A percentile compares a stretch with the other conserved stretches of the same genome.
Evolutionary conservation across 805 yeast species (phyloP).

Genomic region (Komagataella populi): DNA sequence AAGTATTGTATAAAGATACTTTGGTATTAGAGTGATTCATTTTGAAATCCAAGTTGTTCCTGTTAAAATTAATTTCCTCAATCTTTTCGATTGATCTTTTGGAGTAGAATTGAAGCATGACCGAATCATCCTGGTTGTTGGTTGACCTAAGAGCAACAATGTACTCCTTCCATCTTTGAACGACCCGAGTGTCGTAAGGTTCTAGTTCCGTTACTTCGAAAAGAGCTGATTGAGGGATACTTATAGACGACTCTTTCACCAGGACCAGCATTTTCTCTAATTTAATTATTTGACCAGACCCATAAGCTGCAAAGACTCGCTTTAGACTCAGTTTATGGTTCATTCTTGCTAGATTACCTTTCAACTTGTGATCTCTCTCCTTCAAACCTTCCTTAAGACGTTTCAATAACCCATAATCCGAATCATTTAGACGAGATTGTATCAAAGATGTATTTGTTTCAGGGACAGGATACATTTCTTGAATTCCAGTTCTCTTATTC

Average conservation of each 20-base stretch:
- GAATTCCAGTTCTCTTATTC: background rate
- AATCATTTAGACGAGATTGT: background rate
- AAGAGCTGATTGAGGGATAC: slow-evolving; percentile 2
- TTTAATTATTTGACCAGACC: slow-evolving; percentile 51
- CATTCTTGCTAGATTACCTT: background rate
- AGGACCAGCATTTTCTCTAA: slow-evolving; percentile 59
- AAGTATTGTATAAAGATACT: slow-evolving; percentile 44
- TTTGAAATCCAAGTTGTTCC: slow-evolving; percentile 3
- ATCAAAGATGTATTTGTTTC: background rate
- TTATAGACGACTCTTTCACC: slow-evolving; percentile 24
- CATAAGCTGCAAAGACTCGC: slow-evolving; percentile 4
- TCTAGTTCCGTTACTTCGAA: slow-evolving; percentile 21
- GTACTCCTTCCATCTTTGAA: slow-evolving; percentile 74
- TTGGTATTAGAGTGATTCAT: slow-evolving; percentile 7
- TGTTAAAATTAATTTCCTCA: background rate
- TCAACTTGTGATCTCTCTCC: background rate
- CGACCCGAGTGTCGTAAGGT: slow-evolving; percentile 36
- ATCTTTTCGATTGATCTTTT: slow-evolving; percentile 20
- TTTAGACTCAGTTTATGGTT: background rate
- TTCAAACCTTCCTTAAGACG: background rate
- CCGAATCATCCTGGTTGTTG: slow-evolving; percentile 33
- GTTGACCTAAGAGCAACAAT: slow-evolving; percentile 59
- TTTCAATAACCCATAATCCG: background rate
- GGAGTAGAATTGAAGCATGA: slow-evolving; percentile 51
- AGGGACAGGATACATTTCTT: background rate